phyloP scores from a whole-genome alignment of 1,284 basidiomycete species.

The Fomes fomentarius region DNA sequence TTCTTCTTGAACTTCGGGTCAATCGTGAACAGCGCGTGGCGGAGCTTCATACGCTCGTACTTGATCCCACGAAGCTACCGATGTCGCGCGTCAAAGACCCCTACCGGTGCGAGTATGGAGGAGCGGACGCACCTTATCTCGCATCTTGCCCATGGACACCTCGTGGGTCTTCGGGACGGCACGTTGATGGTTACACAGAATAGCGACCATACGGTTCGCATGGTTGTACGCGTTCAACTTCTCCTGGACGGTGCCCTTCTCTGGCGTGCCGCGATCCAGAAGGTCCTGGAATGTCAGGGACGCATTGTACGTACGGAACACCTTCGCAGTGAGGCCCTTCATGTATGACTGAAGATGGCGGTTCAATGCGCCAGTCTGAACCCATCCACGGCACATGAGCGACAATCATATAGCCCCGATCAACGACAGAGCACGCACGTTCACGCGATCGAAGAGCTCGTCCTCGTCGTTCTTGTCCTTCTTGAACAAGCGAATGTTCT shows the following conservation, averaged over 20 bases:
- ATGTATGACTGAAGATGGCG: slow-evolving; percentile 91
- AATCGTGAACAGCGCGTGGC: slow-evolving; percentile 76
- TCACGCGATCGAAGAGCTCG: slow-evolving; percentile 92
- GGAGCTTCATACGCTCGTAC: slow-evolving; percentile 93
- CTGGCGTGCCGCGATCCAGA: slow-evolving; percentile 76
- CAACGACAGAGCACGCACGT: slow-evolving; percentile 50
- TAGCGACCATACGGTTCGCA: slow-evolving; percentile 93
- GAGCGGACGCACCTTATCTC: slow-evolving; percentile 71
- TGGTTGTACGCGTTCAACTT: slow-evolving; percentile 95
- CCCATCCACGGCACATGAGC: not conserved
- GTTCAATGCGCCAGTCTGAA: slow-evolving; percentile 82
- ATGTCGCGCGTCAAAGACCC: slow-evolving; percentile 8
- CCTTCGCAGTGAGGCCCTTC: slow-evolving; percentile 96
- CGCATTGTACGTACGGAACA: slow-evolving; percentile 99
- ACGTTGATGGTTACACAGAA: slow-evolving; percentile 98
- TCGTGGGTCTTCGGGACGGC: slow-evolving; percentile 90
- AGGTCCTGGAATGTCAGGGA: slow-evolving; percentile 93
- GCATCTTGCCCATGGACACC: slow-evolving; percentile 90
- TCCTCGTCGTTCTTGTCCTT: slow-evolving; percentile 89
- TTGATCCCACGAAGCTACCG: slow-evolving; percentile 76
- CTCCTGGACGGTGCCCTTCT: slow-evolving; percentile 80
- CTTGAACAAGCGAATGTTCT: slow-evolving; percentile 59
- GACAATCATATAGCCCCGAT: no score
- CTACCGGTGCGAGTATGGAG: not conserved
- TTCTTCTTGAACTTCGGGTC: slow-evolving; percentile 86